phyloP scores from a whole-genome alignment of 139 green algal genomes.

The Tetradesmus obliquus region DNA sequence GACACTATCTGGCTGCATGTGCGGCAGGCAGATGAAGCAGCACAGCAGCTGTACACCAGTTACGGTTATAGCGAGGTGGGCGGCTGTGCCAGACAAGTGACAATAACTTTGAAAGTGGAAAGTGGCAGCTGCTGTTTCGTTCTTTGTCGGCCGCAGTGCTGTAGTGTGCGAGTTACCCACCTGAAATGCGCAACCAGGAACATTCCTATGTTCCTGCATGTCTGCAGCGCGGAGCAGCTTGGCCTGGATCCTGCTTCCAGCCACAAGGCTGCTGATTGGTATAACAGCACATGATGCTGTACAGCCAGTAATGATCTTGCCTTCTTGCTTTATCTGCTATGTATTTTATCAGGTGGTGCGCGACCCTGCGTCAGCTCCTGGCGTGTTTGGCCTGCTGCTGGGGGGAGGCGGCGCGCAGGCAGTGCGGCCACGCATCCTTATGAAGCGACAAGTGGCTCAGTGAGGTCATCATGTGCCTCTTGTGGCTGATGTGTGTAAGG shows the following conservation, averaged over 20 bases:
- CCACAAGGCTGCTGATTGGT: too few relatives aligned
- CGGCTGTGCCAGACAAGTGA: neutral
- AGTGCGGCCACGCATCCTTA: conserved; percentile 28
- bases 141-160: neutral
- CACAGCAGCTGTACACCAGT: conserved; percentile 47
- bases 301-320: neutral
- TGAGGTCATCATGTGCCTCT: neutral
- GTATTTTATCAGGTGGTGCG: conserved; percentile 22
- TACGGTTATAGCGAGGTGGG: conserved; percentile 24
- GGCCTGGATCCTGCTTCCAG: too few relatives aligned
- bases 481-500: neutral
- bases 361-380: neutral
- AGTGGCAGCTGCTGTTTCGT: too few relatives aligned
- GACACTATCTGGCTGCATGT: conserved; percentile 49
- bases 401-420: neutral
- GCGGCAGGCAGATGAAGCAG: conserved; percentile 44
- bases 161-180: neutral
- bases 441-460: conserved; percentile 9
- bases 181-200: too few relatives aligned
- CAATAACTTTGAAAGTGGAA: too few relatives aligned
- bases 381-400: conserved; percentile 13
- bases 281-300: too few relatives aligned
- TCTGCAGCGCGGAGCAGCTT: too few relatives aligned
- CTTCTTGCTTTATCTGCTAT: neutral
- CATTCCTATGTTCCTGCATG: too few relatives aligned